Conservation (phyloP, 257 asterid genomes). For the Hygrophila difformis region DNA sequence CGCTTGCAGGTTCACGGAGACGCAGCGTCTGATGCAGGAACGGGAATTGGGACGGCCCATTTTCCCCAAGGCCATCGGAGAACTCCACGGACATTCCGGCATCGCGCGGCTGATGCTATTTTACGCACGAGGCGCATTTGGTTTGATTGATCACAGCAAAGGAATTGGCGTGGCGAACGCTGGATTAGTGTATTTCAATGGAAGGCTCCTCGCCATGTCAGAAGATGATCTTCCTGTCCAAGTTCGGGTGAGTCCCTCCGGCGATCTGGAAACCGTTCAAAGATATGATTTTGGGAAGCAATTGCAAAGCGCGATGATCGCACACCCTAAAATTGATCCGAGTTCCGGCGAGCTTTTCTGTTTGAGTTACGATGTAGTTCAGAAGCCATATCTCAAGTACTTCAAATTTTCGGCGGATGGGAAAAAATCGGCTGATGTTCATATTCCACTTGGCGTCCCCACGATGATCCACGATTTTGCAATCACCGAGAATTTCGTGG, state of each 20-base stretch:
- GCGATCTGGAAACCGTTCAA: conserved; percentile 30
- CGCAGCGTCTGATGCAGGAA: conserved; percentile 28
- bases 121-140: conserved; percentile 24
- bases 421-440: conserved; percentile 20
- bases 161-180: conserved; percentile 44
- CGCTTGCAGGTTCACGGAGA: conserved; percentile 34
- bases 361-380: conserved; percentile 28
- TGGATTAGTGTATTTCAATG: conserved; percentile 28
- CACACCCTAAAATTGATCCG: conserved; percentile 42
- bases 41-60: conserved; percentile 27
- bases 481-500: conserved; percentile 26
- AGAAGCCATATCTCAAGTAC: conserved; percentile 26
- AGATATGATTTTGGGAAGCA: conserved; percentile 23
- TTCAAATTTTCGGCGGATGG: conserved; percentile 24
- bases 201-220: conserved; percentile 32
- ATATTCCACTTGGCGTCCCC: conserved; percentile 18
- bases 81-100: conserved; percentile 36
- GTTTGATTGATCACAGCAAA: conserved; percentile 22
- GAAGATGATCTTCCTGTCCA: conserved; percentile 45
- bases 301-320: conserved; percentile 27
- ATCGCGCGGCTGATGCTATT: conserved; percentile 30
- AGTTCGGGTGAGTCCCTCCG: conserved; percentile 18
- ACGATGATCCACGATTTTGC: conserved; percentile 38
- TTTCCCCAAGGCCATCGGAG: conserved; percentile 38
- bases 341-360: conserved; percentile 26